Evolutionary conservation across 148 eudicot genomes (phyloP).

Genomic region (Talinum fruticosum): DNA sequence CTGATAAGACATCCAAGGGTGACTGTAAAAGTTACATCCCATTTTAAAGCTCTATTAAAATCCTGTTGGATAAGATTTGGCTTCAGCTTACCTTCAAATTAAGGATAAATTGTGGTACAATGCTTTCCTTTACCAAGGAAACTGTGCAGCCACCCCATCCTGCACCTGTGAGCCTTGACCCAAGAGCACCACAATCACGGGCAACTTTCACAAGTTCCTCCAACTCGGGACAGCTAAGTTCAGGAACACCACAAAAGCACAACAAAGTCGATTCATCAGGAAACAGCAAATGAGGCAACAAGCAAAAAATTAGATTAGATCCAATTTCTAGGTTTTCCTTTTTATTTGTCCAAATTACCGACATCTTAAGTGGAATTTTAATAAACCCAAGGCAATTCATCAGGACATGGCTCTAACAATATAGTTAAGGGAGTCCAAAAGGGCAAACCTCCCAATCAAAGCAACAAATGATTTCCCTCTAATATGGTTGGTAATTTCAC

Average conservation of each 20-base stretch:
- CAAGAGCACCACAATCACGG: slow-evolving; percentile 78
- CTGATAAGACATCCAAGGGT: slow-evolving; percentile 31
- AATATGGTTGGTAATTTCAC: too few relatives aligned
- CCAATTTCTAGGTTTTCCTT: too few relatives aligned
- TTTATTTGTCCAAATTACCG: too few relatives aligned
- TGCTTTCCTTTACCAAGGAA: slow-evolving; percentile 76
- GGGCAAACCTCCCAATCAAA: too few relatives aligned
- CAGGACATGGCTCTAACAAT: too few relatives aligned
- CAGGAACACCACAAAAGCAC: neutral
- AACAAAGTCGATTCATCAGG: neutral
- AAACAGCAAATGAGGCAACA: neutral
- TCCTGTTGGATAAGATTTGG: neutral
- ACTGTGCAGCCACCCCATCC: slow-evolving; percentile 99
- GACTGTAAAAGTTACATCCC: neutral
- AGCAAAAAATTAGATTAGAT: too few relatives aligned
- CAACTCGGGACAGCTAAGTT: slow-evolving; percentile 74
- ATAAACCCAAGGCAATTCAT: too few relatives aligned
- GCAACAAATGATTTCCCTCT: too few relatives aligned
- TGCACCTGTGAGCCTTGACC: slow-evolving; percentile 96
- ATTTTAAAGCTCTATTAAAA: neutral
- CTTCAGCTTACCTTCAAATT: slow-evolving; percentile 62
- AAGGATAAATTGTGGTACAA: slow-evolving; percentile 83
- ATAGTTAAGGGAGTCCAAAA: too few relatives aligned
- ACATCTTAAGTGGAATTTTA: too few relatives aligned
- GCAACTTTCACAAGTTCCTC: slow-evolving; percentile 84